Base-by-base conservation (phyloP, 176 grass and related monocot genomes). In the Rhipidocladum racemiflorum region DNA sequence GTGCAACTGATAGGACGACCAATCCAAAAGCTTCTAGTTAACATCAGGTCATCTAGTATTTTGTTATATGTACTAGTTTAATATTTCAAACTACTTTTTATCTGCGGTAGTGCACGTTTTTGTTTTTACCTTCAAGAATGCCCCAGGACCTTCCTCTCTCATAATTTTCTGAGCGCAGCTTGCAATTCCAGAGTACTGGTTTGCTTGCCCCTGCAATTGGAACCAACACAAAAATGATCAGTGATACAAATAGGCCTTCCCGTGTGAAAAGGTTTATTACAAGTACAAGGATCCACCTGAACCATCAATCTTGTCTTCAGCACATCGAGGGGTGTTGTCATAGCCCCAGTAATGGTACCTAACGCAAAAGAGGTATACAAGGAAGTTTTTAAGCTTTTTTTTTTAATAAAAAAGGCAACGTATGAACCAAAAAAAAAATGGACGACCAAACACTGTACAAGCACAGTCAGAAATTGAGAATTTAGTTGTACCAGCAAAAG, bases 231-330 rank as follows among this genome's bases (percentile, higher is more conserved):
- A 43, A 79, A 15, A 48, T 48, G 45, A n/a, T 57, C n/a, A 85
- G 63, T 40, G 17, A 24, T 57, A 24, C 16, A 8, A 24, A 36
- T 18, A 13, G 9, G 12, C 13, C 18, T 48, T 35, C 54, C 4
- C 0, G 20, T 1, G 3, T 50, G 30, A 32, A 9, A 83, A 38
- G 34, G 5, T 75, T 15, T 74, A 12, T 51, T 64, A 40, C 2
- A 90, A 79, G 18, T 21, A 4, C 46, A 20, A 57, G 14, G 28
- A 60, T 39, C 44, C 62, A 98, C 96, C 96, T 98, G 89, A 93
- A 95, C 53, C 96, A 98, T 98, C 80, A 95, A 74, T 85, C 96
- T 90, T 53, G 96, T 98, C 73, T 98, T 98, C 89, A 98, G 68
- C 5, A 98, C 96, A 83, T 95, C 96, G 28, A 98, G 90, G 5